Conservation (phyloP, 2,329 filamentous ascomycete species). For the Colletotrichum brevisporum region DNA sequence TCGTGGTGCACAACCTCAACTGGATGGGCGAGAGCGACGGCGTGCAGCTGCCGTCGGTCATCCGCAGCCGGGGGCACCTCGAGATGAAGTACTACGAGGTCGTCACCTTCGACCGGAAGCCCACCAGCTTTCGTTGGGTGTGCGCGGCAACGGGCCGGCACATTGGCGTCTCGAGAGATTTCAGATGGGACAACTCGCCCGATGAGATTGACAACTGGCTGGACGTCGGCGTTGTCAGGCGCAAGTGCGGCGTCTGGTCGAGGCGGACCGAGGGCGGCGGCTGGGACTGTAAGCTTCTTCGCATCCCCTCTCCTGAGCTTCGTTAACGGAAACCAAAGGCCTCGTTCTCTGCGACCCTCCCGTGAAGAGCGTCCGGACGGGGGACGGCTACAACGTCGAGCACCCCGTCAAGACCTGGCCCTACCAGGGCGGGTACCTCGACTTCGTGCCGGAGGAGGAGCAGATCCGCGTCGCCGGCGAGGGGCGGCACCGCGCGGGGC, state of each 20-base stretch:
- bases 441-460: slow-evolving; percentile 44
- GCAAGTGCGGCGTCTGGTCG: slow-evolving; percentile 45
- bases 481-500: slow-evolving; percentile 30
- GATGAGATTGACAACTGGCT: slow-evolving; percentile 40
- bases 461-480: slow-evolving; percentile 34
- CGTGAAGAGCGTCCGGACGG: slow-evolving; percentile 42
- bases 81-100: slow-evolving; percentile 45
- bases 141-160: slow-evolving; percentile 45
- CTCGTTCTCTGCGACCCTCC: slow-evolving; percentile 45
- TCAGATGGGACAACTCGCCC: slow-evolving; percentile 30
- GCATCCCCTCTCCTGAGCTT: background rate
- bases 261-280: slow-evolving; percentile 34
- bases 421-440: slow-evolving; percentile 46
- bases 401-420: slow-evolving; percentile 40
- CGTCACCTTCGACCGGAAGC: slow-evolving; percentile 41
- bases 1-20: slow-evolving; percentile 44
- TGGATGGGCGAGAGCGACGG: slow-evolving; percentile 44
- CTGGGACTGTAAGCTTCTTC: slow-evolving; percentile 43
- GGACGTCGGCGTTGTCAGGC: slow-evolving; percentile 42
- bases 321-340: slow-evolving; percentile 26
- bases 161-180: slow-evolving; percentile 43
- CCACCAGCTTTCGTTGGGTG: slow-evolving; percentile 43
- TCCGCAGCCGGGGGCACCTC: slow-evolving; percentile 38
- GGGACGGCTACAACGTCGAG: slow-evolving; percentile 37
- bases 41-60: slow-evolving; percentile 43